Base-by-base conservation (phyloP, 2,329 filamentous ascomycete species). In the Leptographium procerum region DNA sequence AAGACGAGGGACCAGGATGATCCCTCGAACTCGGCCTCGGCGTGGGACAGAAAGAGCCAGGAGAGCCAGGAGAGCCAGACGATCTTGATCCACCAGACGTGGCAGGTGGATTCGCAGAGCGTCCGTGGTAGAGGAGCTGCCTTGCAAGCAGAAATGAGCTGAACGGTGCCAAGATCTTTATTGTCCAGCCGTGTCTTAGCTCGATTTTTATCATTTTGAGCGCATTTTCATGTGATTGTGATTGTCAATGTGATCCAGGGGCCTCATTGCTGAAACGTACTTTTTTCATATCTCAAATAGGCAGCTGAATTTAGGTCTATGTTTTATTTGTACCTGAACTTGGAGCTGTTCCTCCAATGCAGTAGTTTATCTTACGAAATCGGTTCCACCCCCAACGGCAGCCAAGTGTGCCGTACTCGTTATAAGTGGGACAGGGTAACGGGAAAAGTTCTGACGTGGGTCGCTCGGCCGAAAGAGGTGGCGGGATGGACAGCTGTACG, bases 61-160 rank as follows among this genome's bases (percentile, higher is more conserved):
- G 29, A 43, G 14, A 55, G 57, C 26, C 52, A 55, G 31, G 22
- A 43, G 14, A 58, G 57, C 45, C 57, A 58, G 52, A 55, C 57
- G 40, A 58, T 50, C n/a, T 33, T 58, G 4, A 53, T 58, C 16
- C 45, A 59, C 29, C 57, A 55, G 34, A 50, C 52, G 7, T 58
- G 57, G 57, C 51, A 36, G 9, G 43, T 58, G 14, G 57, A 58
- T 47, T 29, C 28, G 10, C 40, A 58, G 16, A 51, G 33, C 8
- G 36, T 31, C 19, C 29, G 5, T 34, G 29, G 24, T 29, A 29
- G 24, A 16, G 40, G 9, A 40, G 36, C 14, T n/a, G 16, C 6
- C 40, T 19, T 2, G n/a, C 19, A 19, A 7, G 19, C 40, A 7
- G 40, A 43, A 43, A 43, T 43, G 40, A 43, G 9, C 10, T 43